Conservation (phyloP, 768 basidiomycete genomes). For the Boletus patriciae region DNA sequence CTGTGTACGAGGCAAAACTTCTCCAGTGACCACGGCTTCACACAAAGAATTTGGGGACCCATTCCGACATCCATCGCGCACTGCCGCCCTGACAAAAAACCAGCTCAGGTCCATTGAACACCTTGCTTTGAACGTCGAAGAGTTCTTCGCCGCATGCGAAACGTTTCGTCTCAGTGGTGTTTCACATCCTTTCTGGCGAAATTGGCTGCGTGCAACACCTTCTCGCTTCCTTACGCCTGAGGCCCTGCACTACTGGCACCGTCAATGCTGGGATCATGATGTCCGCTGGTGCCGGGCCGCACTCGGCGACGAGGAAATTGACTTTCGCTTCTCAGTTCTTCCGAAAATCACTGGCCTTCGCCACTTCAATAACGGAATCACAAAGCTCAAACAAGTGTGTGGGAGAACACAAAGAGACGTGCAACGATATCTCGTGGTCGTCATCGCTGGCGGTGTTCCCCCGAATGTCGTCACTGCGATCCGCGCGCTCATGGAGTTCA, state of each 20-base stretch:
- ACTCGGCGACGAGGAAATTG: constrained; percentile 2
- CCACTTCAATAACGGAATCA: constrained; percentile 43
- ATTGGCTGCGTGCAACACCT: background rate
- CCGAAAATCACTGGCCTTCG: constrained; percentile 26
- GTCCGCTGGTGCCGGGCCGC: background rate
- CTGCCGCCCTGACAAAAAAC: background rate
- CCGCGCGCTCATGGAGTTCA: constrained; percentile 38
- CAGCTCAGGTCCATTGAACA: background rate
- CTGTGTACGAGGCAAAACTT: background rate
- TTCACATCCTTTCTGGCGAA: background rate
- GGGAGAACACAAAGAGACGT: constrained; percentile 40
- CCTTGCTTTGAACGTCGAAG: background rate
- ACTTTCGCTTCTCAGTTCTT: constrained; percentile 8
- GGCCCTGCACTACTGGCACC: background rate
- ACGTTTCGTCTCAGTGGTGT: background rate
- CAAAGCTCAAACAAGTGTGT: constrained; percentile 41
- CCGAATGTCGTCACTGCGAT: constrained; percentile 33
- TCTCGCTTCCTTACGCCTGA: background rate
- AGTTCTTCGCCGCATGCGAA: background rate
- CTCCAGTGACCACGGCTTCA: background rate
- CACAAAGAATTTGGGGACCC: background rate
- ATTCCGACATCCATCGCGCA: background rate
- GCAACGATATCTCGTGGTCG: constrained; percentile 34
- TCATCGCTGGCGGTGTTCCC: constrained; percentile 35
- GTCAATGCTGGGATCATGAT: background rate